Evolutionary conservation across 441 rosid genomes (phyloP).

Genomic region (Gossypium davidsonii): DNA sequence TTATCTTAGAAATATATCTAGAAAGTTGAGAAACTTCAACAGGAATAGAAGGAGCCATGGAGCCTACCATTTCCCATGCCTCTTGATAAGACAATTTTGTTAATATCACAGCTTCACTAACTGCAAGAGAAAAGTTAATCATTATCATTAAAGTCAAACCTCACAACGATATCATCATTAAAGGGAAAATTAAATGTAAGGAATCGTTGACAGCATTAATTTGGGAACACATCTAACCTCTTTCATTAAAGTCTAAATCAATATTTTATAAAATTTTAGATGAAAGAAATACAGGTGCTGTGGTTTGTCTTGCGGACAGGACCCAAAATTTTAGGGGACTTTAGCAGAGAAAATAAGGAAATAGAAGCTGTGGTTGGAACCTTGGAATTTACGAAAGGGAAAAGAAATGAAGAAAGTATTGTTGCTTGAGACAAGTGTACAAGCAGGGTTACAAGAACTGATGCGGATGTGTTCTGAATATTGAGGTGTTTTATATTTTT

Average conservation of each 20-base stretch:
- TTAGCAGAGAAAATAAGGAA: background rate
- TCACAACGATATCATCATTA: background rate
- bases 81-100: constrained; percentile 84
- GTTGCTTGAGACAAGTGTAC: background rate
- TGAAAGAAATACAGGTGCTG: background rate
- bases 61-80: constrained; percentile 97
- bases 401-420: background rate
- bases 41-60: constrained; percentile 13
- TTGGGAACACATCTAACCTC: background rate
- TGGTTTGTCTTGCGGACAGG: background rate
- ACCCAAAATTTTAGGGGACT: background rate
- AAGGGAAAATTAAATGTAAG: background rate
- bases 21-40: constrained; percentile 13
- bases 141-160: constrained; percentile 12
- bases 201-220: background rate
- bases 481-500: background rate
- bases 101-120: constrained; percentile 86
- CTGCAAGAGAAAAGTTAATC: constrained; percentile 36
- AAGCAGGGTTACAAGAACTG: background rate
- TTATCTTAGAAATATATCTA: constrained; percentile 22
- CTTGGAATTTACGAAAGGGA: background rate
- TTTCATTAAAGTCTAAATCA: background rate
- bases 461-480: background rate
- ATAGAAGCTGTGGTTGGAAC: background rate
- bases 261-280: background rate